Evolutionary conservation across 495 filamentous ascomycete genomes (phyloP).

Genomic region (Pseudomonodictys pantanalensis): DNA sequence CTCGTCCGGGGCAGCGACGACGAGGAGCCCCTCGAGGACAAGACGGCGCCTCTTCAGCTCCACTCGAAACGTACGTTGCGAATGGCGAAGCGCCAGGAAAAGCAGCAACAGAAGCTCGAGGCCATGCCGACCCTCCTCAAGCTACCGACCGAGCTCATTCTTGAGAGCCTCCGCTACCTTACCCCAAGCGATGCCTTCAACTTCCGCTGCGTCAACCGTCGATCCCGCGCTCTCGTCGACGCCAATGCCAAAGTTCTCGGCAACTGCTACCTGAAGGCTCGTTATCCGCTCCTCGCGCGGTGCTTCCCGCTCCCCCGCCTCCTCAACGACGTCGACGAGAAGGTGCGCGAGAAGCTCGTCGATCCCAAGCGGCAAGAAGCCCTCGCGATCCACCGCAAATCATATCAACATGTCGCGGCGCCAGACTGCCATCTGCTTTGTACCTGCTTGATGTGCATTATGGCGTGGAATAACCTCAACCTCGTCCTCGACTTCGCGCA

Average conservation of each 20-base stretch:
- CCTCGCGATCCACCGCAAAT: slow-evolving; percentile 42
- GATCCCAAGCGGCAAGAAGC: slow-evolving; percentile 41
- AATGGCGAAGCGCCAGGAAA: slow-evolving; percentile 42
- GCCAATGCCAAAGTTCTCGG: slow-evolving; percentile 44
- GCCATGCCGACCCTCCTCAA: slow-evolving; percentile 37
- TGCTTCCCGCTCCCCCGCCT: slow-evolving; percentile 51
- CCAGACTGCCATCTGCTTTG: slow-evolving; percentile 46
- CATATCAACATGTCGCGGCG: slow-evolving; percentile 49
- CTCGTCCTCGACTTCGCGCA: slow-evolving; percentile 53
- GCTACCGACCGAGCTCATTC: slow-evolving; percentile 51
- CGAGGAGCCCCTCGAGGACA: slow-evolving; percentile 39
- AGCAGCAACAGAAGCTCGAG: slow-evolving; percentile 39
- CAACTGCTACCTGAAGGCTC: slow-evolving; percentile 39
- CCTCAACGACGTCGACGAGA: slow-evolving; percentile 43
- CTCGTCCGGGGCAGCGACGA: slow-evolving; percentile 14
- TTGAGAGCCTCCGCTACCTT: slow-evolving; percentile 46
- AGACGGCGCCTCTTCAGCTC: slow-evolving; percentile 41
- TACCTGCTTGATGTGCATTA: slow-evolving; percentile 52
- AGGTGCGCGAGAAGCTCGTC: slow-evolving; percentile 39
- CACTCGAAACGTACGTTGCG: slow-evolving; percentile 52
- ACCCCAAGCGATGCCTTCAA: slow-evolving; percentile 50
- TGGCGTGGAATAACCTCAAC: slow-evolving; percentile 53
- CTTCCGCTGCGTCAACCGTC: slow-evolving; percentile 40
- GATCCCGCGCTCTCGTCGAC: slow-evolving; percentile 44
- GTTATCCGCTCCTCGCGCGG: slow-evolving; percentile 48